Conservation (phyloP, 2,329 filamentous ascomycete genomes). For the Sphaceloma murrayae region DNA sequence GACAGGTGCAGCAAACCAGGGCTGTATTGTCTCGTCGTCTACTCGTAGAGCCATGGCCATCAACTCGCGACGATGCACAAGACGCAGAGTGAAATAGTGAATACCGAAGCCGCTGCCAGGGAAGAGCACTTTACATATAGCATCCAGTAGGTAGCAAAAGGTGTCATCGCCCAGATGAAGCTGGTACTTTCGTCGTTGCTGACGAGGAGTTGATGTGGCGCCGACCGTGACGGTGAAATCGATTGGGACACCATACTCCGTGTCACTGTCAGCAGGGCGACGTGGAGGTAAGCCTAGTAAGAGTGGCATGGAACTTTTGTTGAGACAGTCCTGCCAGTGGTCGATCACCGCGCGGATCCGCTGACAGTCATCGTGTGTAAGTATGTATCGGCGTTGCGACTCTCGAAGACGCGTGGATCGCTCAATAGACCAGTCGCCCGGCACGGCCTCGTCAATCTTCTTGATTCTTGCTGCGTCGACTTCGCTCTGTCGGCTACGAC, state of each 20-base stretch:
- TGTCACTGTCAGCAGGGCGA: not conserved
- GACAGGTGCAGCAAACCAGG: not conserved
- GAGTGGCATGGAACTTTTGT: not conserved
- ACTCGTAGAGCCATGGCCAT: conserved; percentile 3
- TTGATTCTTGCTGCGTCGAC: conserved; percentile 1
- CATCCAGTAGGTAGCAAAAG: conserved; percentile 7
- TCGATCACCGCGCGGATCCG: not conserved
- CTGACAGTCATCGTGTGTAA: conserved; percentile 3
- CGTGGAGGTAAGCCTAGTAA: not conserved
- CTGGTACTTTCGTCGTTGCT: not conserved
- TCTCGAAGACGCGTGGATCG: not conserved
- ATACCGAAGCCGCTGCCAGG: conserved; percentile 1
- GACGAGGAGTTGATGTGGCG: conserved; percentile 6
- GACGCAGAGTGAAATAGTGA: conserved; percentile 7
- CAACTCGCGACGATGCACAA: conserved; percentile 5
- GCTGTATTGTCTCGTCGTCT: not conserved
- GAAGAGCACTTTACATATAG: conserved; percentile 1
- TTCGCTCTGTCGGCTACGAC: conserved; percentile 7
- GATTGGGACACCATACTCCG: not conserved
- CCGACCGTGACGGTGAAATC: conserved; percentile 3
- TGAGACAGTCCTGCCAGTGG: not conserved
- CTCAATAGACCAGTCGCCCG: not conserved
- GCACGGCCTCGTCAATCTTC: conserved; percentile 3
- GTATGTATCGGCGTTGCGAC: conserved; percentile 1
- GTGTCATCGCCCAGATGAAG: conserved; percentile 2